phyloP scores from a whole-genome alignment of 2,329 filamentous ascomycete species.

The Curvularia sp. region DNA sequence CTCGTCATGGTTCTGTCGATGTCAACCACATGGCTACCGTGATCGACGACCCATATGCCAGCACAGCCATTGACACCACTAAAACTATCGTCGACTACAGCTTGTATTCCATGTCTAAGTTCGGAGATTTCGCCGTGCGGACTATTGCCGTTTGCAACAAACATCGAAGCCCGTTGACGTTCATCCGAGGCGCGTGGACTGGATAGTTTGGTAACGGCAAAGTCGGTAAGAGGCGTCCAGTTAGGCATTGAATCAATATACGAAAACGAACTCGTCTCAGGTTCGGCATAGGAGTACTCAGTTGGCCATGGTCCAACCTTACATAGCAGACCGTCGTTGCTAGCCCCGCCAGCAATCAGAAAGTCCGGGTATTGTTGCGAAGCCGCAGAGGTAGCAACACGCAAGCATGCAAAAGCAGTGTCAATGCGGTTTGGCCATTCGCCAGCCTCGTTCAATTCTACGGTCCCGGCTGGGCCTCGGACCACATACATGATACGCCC shows the following conservation, averaged over 20 bases:
- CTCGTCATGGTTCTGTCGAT: slow-evolving; percentile 37
- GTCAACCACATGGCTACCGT: slow-evolving; percentile 36
- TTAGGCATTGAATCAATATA: slow-evolving; percentile 69
- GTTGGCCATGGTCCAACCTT: slow-evolving; percentile 62
- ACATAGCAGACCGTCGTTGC: slow-evolving; percentile 78
- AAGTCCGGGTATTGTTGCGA: slow-evolving; percentile 72
- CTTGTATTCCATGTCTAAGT: slow-evolving; percentile 53
- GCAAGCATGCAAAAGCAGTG: slow-evolving; percentile 76
- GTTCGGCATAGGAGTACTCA: slow-evolving; percentile 59
- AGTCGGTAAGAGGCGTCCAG: slow-evolving; percentile 63
- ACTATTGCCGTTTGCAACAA: slow-evolving; percentile 54
- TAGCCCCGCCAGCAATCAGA: slow-evolving; percentile 79
- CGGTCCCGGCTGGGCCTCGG: slow-evolving; percentile 58
- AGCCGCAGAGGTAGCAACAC: slow-evolving; percentile 57
- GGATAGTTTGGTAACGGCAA: slow-evolving; percentile 44
- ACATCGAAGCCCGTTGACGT: slow-evolving; percentile 37
- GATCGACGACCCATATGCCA: slow-evolving; percentile 50
- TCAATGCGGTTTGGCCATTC: slow-evolving; percentile 77
- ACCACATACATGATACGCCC: slow-evolving; percentile 78
- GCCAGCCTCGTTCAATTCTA: slow-evolving; percentile 52
- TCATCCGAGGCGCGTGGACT: slow-evolving; percentile 31
- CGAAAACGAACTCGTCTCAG: slow-evolving; percentile 50
- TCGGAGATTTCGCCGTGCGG: slow-evolving; percentile 56
- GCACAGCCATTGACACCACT: slow-evolving; percentile 45
- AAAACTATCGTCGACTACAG: slow-evolving; percentile 40